Evolutionary conservation across 2,329 filamentous ascomycete species (phyloP), one percentile per base, ranked within the genome.

Genomic region (Aspergillus neotritici): DNA sequence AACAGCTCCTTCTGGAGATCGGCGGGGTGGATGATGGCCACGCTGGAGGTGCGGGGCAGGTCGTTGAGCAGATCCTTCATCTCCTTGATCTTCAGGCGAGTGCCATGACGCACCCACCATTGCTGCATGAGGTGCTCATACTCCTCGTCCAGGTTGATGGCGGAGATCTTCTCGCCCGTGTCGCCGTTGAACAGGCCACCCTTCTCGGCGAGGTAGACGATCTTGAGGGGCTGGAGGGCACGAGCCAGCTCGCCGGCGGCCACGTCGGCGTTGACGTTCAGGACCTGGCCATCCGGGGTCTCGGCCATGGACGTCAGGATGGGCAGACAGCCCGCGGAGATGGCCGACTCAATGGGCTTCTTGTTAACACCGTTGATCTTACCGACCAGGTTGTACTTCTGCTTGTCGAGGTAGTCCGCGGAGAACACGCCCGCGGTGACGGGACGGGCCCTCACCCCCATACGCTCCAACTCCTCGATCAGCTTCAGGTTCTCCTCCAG

Each of bases 121-220:
- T 96, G 88, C 44, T 82, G 78, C 88, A 97, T 95, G 60, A 96
- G 78, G 61, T 87, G 78, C 46, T 94, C 88, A 60, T 87, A 97
- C 71, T 98, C 93, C 69, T 94, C 90, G 63, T 98, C 93, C 45
- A 98, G 76, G 71, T 97, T 97, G 71, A 97, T 97, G 47, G 86
- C 87, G 5, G 91, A 95, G 61, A 97, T 97, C 74, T 95, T 94
- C 74, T 91, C 84, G 46, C 85, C 86, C n/a, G 84, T 87, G 51
- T 94, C 87, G 47, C 89, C 90, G 63, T 97, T 88, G 70, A 95
- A 94, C 29, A 98, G 73, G 6, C 91, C 93, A 38, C 93, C 93
- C 77, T 97, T 97, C 73, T 98, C 93, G 4, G 89, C 94, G n/a
- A 97, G 77, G 66, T 96, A 98, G 47, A 98, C 90, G 49, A 97